These are phyloP conservation scores for Dioszegia crocea DNA, from an alignment of 768 basidiomycete genomes.

Conservation along the genomic window DNA sequence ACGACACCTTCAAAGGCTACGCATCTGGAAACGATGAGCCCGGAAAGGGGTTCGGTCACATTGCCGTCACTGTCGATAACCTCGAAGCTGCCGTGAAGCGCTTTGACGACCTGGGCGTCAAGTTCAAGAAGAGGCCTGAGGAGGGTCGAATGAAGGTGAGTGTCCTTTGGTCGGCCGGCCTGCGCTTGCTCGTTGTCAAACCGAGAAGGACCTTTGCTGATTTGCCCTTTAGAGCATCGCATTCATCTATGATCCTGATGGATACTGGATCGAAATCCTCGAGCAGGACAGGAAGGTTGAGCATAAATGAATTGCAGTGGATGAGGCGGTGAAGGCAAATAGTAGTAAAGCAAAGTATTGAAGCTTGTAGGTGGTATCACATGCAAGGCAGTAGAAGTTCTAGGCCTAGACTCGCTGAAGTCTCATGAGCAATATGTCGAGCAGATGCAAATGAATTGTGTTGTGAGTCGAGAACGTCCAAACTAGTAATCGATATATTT, in stretches of 20 bases:
- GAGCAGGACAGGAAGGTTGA: constrained; percentile 23
- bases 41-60: constrained; percentile 76
- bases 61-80: constrained; percentile 77
- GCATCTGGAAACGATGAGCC: constrained; percentile 80
- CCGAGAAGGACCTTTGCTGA: background rate
- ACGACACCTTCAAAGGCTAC: constrained; percentile 74
- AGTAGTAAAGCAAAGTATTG: background rate
- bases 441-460: too few relatives aligned
- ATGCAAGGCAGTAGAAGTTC: too few relatives aligned
- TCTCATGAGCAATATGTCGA: too few relatives aligned
- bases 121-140: constrained; percentile 78
- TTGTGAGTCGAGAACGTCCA: too few relatives aligned
- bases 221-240: constrained; percentile 26
- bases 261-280: constrained; percentile 49
- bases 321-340: background rate
- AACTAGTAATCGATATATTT: too few relatives aligned
- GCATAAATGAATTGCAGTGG: constrained; percentile 9
- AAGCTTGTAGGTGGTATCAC: background rate
- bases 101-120: constrained; percentile 72
- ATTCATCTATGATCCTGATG: constrained; percentile 48
- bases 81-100: constrained; percentile 76
- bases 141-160: constrained; percentile 71
- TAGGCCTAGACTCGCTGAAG: too few relatives aligned
- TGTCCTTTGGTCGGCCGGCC: background rate
- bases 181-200: background rate